Conservation (phyloP, 768 basidiomycete genomes). For the Clathrus columnatus region DNA sequence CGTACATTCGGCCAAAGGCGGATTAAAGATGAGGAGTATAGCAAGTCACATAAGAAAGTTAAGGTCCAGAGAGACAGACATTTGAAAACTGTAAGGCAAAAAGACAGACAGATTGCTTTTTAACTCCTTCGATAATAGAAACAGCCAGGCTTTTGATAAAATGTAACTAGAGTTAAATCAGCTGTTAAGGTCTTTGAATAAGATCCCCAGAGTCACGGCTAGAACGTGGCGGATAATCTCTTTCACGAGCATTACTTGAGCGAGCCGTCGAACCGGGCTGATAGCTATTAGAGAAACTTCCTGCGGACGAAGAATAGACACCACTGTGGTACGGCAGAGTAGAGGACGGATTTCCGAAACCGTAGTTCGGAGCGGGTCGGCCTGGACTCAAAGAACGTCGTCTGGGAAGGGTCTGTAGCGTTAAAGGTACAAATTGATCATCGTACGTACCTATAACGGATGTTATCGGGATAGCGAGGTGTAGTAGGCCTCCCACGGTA, state of each 20-base stretch:
- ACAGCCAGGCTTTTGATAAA: background rate
- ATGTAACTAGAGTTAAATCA: background rate
- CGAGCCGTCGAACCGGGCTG: conserved; percentile 31
- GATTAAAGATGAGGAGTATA: background rate
- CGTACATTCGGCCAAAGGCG: background rate
- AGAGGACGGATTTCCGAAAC: conserved; percentile 18
- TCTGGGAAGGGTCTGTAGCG: conserved; percentile 24
- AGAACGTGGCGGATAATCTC: conserved; percentile 26
- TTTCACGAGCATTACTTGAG: conserved; percentile 27
- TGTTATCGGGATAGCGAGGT: conserved; percentile 36
- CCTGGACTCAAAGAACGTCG: conserved; percentile 69
- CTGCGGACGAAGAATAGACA: conserved; percentile 25
- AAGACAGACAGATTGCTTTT: background rate
- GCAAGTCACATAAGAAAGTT: background rate
- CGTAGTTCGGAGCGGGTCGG: conserved; percentile 36
- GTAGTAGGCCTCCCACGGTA: conserved; percentile 44
- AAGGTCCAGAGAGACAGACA: background rate
- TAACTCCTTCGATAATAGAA: background rate
- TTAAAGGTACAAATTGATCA: background rate
- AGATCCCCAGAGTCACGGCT: conserved; percentile 23
- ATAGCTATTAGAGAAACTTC: conserved; percentile 28
- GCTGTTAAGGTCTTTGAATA: conserved; percentile 18
- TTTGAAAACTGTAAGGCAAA: background rate
- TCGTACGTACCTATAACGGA: conserved; percentile 29
- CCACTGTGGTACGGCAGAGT: conserved; percentile 11